phyloP scores from a whole-genome alignment of 2,329 filamentous ascomycete genomes.

The Aspergillus fumigatus region DNA sequence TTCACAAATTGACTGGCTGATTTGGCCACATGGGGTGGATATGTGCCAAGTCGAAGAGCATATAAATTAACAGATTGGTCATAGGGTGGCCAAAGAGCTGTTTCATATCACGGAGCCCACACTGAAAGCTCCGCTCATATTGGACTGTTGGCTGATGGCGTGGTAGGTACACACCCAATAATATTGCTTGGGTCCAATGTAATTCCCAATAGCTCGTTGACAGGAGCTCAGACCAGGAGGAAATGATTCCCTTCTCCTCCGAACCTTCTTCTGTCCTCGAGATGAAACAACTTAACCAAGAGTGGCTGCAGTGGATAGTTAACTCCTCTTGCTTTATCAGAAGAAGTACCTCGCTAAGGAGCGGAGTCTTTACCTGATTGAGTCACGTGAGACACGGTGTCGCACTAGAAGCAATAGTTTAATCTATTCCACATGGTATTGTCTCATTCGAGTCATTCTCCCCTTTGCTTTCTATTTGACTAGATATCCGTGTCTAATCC shows the following conservation, averaged over 20 bases:
- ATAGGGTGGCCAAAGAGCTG: neutral
- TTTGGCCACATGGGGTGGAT: neutral
- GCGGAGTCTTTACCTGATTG: neutral
- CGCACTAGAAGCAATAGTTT: neutral
- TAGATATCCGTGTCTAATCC: neutral
- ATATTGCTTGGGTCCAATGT: neutral
- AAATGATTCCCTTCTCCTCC: neutral
- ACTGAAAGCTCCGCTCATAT: constrained; percentile 7
- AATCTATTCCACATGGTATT: neutral
- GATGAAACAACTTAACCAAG: neutral
- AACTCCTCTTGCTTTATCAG: neutral
- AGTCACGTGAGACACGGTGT: neutral
- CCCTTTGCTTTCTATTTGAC: neutral
- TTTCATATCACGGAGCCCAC: constrained; percentile 8
- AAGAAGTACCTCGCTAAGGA: neutral
- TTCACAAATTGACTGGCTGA: neutral
- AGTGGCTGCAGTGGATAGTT: neutral
- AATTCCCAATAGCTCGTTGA: neutral
- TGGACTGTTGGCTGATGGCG: constrained; percentile 1
- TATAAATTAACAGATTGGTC: neutral
- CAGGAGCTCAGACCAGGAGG: neutral
- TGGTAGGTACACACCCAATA: constrained; percentile 2
- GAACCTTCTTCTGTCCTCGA: neutral
- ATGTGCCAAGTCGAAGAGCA: neutral
- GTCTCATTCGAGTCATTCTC: neutral